phyloP scores from a whole-genome alignment of 1,284 basidiomycete genomes.

The Microbotryomycetes sp. region DNA sequence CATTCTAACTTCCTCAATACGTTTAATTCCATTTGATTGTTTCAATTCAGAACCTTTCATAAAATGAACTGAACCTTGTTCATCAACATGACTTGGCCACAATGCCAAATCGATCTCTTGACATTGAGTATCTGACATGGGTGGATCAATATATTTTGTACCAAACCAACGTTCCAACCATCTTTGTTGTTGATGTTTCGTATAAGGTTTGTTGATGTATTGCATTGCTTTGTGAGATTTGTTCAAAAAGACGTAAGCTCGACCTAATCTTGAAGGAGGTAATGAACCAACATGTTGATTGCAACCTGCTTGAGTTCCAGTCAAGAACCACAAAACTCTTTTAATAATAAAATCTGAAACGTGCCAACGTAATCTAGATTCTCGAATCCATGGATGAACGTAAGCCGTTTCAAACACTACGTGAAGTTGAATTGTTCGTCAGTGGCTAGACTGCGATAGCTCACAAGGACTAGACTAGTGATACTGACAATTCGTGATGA shows the following conservation, averaged over 20 bases:
- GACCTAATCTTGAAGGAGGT: constrained; percentile 54
- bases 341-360: constrained; percentile 59
- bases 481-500: constrained; percentile 51
- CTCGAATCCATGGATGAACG: constrained; percentile 53
- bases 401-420: constrained; percentile 43
- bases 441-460: neutral
- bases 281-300: constrained; percentile 62
- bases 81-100: neutral
- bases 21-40: constrained; percentile 36
- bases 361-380: constrained; percentile 57
- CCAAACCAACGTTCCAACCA: constrained; percentile 48
- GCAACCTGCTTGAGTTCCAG: constrained; percentile 55
- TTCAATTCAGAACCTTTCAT: constrained; percentile 32
- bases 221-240: constrained; percentile 56
- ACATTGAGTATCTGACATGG: constrained; percentile 21
- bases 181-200: constrained; percentile 46
- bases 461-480: no score
- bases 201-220: constrained; percentile 56
- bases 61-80: constrained; percentile 12
- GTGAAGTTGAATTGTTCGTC: neutral
- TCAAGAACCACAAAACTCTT: constrained; percentile 56
- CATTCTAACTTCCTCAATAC: constrained; percentile 49
- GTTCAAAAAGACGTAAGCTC: constrained; percentile 53
- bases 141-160: constrained; percentile 54
- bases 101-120: constrained; percentile 1